These are phyloP conservation scores for Fonsecaea pedrosoi DNA, from an alignment of 2,329 filamentous ascomycete species.

Conservation along the genomic window DNA sequence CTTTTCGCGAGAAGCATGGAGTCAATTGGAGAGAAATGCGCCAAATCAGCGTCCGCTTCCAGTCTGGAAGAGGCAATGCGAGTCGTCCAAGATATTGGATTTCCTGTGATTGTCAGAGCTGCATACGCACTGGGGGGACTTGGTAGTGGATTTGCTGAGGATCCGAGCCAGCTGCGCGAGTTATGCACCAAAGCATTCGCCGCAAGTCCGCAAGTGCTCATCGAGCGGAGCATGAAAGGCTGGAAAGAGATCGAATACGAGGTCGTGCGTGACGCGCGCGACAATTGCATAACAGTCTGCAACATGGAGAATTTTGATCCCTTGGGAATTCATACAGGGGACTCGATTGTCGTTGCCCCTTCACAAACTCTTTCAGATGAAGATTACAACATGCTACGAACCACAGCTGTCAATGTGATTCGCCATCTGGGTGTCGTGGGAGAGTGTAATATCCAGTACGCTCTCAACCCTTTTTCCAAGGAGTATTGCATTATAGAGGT, in stretches of 20 bases:
- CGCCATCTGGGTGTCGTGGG: constrained; percentile 95
- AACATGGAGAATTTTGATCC: constrained; percentile 99
- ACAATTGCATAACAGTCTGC: constrained; percentile 99
- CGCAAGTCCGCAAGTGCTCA: constrained; percentile 91
- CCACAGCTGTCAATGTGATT: constrained; percentile 95
- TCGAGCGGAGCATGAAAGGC: constrained; percentile 98
- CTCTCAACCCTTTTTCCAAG: constrained; percentile 89
- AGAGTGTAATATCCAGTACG: constrained; percentile 99
- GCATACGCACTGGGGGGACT: constrained; percentile 95
- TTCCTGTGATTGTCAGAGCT: constrained; percentile 94
- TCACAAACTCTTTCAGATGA: constrained; percentile 96
- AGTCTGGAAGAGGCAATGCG: constrained; percentile 84
- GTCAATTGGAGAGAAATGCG: constrained; percentile 95
- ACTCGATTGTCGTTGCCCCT: constrained; percentile 96
- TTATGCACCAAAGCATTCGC: constrained; percentile 95
- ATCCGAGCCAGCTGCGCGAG: constrained; percentile 79
- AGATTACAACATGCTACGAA: constrained; percentile 99
- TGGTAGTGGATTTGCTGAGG: constrained; percentile 92
- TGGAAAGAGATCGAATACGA: constrained; percentile 99
- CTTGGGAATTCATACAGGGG: constrained; percentile 95
- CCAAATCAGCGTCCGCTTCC: constrained; percentile 92
- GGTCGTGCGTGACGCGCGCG: constrained; percentile 90
- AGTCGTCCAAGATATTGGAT: constrained; percentile 90
- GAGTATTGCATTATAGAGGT: constrained; percentile 99
- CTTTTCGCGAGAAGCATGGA: constrained; percentile 98